Conservation (phyloP, 1,284 basidiomycete genomes). For the Fomitopsis schrenkii region DNA sequence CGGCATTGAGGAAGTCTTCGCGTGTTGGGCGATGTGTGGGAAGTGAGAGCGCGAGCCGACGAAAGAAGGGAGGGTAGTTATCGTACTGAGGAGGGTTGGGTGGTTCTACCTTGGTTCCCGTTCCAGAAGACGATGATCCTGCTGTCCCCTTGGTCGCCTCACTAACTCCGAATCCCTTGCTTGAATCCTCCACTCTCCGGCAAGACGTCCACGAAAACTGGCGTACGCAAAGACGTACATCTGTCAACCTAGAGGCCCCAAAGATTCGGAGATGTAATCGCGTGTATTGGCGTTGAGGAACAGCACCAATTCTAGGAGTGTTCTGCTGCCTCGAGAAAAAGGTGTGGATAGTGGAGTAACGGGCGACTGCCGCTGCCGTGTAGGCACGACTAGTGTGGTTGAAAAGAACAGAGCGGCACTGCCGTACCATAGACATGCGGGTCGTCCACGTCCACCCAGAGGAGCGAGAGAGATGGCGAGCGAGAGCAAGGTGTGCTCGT, state of each 20-base stretch:
- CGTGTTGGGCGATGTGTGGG: slow-evolving; percentile 80
- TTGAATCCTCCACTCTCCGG: not conserved
- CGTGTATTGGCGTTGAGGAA: not conserved
- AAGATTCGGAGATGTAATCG: not conserved
- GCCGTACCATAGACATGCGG: slow-evolving; percentile 3
- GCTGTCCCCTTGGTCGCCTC: not conserved
- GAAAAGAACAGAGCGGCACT: slow-evolving; percentile 15
- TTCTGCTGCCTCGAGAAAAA: slow-evolving; percentile 38
- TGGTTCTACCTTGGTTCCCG: not conserved
- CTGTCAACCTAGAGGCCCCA: too few relatives aligned
- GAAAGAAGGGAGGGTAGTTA: slow-evolving; percentile 80
- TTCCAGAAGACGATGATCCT: not conserved
- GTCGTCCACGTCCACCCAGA: not conserved
- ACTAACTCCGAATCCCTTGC: not conserved
- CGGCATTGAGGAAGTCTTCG: slow-evolving; percentile 85
- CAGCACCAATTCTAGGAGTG: not conserved
- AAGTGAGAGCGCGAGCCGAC: slow-evolving; percentile 66
- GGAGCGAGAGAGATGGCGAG: not conserved
- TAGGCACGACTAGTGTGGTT: slow-evolving; percentile 30
- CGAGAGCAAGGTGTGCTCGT: not conserved
- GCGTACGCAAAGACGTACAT: not conserved
- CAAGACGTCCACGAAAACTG: not conserved
- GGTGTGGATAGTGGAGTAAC: slow-evolving; percentile 45
- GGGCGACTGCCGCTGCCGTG: slow-evolving; percentile 33
- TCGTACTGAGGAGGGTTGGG: slow-evolving; percentile 40